Percentiles rank a stretch among this genome's conserved stretches.
phyloP scores from a whole-genome alignment of 2,329 filamentous ascomycete genomes.

The Botrytis fragariae region DNA sequence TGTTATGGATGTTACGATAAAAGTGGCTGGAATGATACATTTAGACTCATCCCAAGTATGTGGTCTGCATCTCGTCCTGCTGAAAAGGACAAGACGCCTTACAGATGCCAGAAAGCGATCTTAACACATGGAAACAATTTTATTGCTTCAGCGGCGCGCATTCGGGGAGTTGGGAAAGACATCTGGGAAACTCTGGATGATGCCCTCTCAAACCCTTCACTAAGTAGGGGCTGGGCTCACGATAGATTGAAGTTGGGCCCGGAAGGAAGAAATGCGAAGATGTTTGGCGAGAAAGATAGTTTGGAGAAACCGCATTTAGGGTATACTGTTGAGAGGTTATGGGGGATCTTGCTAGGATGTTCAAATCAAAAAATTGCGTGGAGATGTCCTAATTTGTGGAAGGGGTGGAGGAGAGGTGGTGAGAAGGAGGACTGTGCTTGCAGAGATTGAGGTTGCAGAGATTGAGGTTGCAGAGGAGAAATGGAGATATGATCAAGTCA shows the following conservation, averaged over 20 bases:
- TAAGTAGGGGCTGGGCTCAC: slow-evolving; percentile 35
- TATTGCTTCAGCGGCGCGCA: slow-evolving; percentile 44
- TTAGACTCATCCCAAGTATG: slow-evolving; percentile 40
- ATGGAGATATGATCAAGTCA: not conserved
- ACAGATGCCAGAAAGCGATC: slow-evolving; percentile 38
- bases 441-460: slow-evolving; percentile 1
- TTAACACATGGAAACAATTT: slow-evolving; percentile 50
- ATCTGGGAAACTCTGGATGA: slow-evolving; percentile 35
- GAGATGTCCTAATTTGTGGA: slow-evolving; percentile 32
- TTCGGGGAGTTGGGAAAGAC: slow-evolving; percentile 38
- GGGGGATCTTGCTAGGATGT: slow-evolving; percentile 41
- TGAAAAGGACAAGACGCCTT: slow-evolving; percentile 22
- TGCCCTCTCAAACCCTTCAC: slow-evolving; percentile 28
- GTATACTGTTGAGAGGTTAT: slow-evolving; percentile 41
- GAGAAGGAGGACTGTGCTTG: slow-evolving; percentile 30
- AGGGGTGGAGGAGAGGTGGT: slow-evolving; percentile 28
- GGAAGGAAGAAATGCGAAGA: slow-evolving; percentile 25
- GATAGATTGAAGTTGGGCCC: slow-evolving; percentile 29
- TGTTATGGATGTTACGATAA: slow-evolving; percentile 43
- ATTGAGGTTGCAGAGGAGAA: not conserved
- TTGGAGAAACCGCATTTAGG: slow-evolving; percentile 39
- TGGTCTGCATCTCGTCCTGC: slow-evolving; percentile 38
- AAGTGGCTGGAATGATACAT: slow-evolving; percentile 43
- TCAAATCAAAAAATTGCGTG: slow-evolving; percentile 32
- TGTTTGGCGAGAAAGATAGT: slow-evolving; percentile 30